Percentiles rank a stretch among this genome's conserved stretches.
phyloP scores from a whole-genome alignment of 2,329 filamentous ascomycete species.

The Alternaria incomplexa region DNA sequence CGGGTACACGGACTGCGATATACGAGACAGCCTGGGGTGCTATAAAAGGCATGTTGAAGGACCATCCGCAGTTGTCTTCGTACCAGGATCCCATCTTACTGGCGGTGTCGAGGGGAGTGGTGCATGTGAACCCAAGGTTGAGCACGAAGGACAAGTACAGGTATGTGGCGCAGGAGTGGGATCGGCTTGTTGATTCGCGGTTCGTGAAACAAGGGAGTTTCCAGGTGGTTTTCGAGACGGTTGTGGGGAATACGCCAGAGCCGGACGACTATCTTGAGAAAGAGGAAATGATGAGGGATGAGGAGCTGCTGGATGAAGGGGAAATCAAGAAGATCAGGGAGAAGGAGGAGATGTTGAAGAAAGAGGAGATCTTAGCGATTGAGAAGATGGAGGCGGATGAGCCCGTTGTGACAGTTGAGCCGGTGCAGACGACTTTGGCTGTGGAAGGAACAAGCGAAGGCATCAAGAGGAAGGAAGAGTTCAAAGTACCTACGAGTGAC shows the following conservation, averaged over 20 bases:
- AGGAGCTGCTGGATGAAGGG: background rate
- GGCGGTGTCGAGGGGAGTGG: constrained; percentile 3
- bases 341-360: background rate
- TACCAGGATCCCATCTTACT: constrained; percentile 20
- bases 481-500: background rate
- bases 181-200: constrained; percentile 17
- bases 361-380: background rate
- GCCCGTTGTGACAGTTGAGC: background rate
- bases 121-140: constrained; percentile 3
- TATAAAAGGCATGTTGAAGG: constrained; percentile 21
- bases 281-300: background rate
- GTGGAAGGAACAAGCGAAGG: background rate
- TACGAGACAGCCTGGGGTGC: constrained; percentile 19
- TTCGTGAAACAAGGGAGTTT: constrained; percentile 17
- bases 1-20: background rate
- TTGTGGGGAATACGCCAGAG: background rate
- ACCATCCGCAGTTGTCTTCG: constrained; percentile 8
- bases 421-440: background rate
- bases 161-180: constrained; percentile 20
- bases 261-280: background rate
- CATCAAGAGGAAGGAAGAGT: background rate
- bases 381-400: background rate
- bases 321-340: background rate
- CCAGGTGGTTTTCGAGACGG: constrained; percentile 12
- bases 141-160: constrained; percentile 4